Evolutionary conservation across 371 early-diverging fungal species (phyloP), one percentile per base, ranked within the genome.

Genomic region (Coemansia sp.): DNA sequence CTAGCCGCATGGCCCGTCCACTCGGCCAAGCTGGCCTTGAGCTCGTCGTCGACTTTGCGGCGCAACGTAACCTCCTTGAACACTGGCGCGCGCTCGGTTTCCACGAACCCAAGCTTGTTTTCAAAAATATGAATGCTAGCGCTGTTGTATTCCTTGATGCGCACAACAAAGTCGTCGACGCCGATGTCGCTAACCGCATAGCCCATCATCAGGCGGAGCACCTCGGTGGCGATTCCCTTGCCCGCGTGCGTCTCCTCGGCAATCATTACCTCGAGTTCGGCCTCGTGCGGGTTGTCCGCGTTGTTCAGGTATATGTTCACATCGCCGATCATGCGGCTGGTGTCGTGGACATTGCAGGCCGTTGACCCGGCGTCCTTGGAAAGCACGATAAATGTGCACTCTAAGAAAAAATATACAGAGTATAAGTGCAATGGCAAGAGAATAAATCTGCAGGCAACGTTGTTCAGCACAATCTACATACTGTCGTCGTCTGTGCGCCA

Each of bases 221-320:
- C 90, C 57, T 91, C 88, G 6, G 82, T 76, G 2, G 90, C 96
- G 52, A 84, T 58, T 3, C 92, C 92, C 29, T 79, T 79, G 31
- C 91, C 81, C 18, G 93, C 76, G 58, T 79, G 82, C n/a, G 48
- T 57, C 7, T 79, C 65, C 57, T 89, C 94, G 16, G 97, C 97
- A 69, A 96, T 87, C 97, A 96, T 96, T 14, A 94, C 86, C 64
- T 95, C 95, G 53, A 96, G 87, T 71, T 96, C 97, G 9, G 92
- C 94, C 52, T 85, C 83, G n/a, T 77, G 78, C 65, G 87, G 87
- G 42, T 83, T 77, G 48, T 90, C 86, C 37, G 79, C 80, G 76
- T 92, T 91, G 72, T 91, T 94, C 48, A 93, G 85, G 67, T 90
- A 97, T 39, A 95, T 86, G 70, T 97, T 97, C 31, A 94, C 93